Evolutionary conservation across 768 basidiomycete species (phyloP).

Genomic region (Suillus americanus): DNA sequence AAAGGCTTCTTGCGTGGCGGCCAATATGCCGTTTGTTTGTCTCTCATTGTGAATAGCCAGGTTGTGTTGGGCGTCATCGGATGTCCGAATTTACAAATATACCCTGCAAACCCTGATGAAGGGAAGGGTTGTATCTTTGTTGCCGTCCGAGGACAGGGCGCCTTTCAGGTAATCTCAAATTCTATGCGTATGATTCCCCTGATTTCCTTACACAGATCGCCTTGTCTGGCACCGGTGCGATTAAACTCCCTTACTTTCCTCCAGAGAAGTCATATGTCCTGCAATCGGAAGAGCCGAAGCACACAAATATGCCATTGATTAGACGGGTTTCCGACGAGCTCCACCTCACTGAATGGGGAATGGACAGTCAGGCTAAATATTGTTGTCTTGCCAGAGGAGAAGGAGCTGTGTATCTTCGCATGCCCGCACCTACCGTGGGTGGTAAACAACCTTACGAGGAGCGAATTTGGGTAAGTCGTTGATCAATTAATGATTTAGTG

Average conservation of each 20-base stretch:
- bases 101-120: constrained; percentile 50
- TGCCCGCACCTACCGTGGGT: constrained; percentile 59
- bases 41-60: constrained; percentile 74
- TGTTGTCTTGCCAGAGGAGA: constrained; percentile 83
- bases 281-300: constrained; percentile 90
- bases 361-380: constrained; percentile 99
- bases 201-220: constrained; percentile 40
- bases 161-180: constrained; percentile 54
- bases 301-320: constrained; percentile 88
- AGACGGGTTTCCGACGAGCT: constrained; percentile 67
- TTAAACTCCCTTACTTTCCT: constrained; percentile 37
- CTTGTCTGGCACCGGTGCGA: constrained; percentile 41
- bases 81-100: constrained; percentile 85
- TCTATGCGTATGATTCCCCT: background rate
- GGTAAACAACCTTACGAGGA: constrained; percentile 65
- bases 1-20: constrained; percentile 91
- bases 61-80: constrained; percentile 87
- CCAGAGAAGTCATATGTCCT: constrained; percentile 63
- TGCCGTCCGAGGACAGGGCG: constrained; percentile 84
- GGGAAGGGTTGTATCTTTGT: constrained; percentile 81
- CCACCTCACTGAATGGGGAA: constrained; percentile 62
- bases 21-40: constrained; percentile 91
- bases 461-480: constrained; percentile 87
- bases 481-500: background rate
- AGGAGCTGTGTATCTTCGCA: constrained; percentile 77